These are phyloP conservation scores for Vitis rupestris DNA, from an alignment of 164 flowering plant species.

Conservation along the genomic window DNA sequence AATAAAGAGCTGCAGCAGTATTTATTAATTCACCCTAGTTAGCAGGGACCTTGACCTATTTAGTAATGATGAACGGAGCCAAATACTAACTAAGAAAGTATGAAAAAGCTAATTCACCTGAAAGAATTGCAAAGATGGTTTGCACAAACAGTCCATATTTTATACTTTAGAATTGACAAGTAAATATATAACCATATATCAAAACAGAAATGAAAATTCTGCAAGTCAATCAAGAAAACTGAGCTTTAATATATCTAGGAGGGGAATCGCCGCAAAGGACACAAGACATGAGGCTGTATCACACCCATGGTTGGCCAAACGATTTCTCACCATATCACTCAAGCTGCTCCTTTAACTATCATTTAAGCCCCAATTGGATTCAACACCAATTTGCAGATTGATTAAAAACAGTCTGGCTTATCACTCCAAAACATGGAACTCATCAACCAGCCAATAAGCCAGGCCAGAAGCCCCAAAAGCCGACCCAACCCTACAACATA, in stretches of 20 bases:
- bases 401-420: no score
- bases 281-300: background rate
- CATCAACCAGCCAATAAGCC: background rate
- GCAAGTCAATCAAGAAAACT: background rate
- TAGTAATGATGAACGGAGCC: no score
- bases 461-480: background rate
- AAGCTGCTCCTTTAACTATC: background rate
- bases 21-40: no score
- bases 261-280: background rate
- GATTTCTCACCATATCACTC: background rate
- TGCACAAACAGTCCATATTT: no score
- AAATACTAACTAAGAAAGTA: no score
- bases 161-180: no score
- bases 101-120: no score
- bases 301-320: background rate
- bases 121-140: no score
- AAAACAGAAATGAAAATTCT: background rate
- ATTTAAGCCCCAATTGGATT: background rate
- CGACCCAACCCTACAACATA: background rate
- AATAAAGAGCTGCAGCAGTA: background rate
- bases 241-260: background rate
- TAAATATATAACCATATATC: background rate
- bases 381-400: no score
- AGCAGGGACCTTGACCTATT: no score
- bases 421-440: background rate